These are phyloP conservation scores for Neonectria punicea DNA, from an alignment of 2,329 filamentous ascomycete species.

Conservation along the genomic window DNA sequence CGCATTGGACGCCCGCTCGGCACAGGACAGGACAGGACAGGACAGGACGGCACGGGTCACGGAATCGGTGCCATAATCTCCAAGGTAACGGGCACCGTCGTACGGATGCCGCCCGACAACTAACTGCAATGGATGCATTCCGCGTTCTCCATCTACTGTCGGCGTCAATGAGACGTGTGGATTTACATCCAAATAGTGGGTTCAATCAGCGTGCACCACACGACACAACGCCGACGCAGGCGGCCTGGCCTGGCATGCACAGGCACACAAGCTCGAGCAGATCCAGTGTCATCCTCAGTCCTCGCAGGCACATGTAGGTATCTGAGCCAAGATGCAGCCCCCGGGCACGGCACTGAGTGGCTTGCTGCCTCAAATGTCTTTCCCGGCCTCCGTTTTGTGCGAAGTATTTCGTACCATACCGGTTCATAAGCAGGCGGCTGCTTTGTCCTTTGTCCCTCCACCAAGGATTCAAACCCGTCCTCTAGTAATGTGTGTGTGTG, in stretches of 20 bases:
- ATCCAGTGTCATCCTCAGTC: constrained; percentile 10
- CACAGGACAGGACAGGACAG: constrained; percentile 2
- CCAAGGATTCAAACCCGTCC: constrained; percentile 9
- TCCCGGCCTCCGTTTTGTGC: constrained; percentile 21
- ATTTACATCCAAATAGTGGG: constrained; percentile 22
- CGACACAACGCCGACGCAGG: constrained; percentile 12
- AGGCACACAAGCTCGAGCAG: constrained; percentile 18
- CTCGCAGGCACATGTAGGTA: constrained; percentile 21
- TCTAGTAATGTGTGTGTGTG: neutral
- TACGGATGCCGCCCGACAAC: constrained; percentile 8
- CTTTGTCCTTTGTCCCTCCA: constrained; percentile 18
- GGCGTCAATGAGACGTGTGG: constrained; percentile 16
- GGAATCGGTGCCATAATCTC: constrained; percentile 8
- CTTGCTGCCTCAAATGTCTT: constrained; percentile 33
- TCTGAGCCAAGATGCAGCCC: constrained; percentile 23
- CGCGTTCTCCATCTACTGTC: constrained; percentile 11
- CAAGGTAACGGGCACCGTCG: constrained; percentile 10
- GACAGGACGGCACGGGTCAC: neutral
- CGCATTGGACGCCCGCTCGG: constrained; percentile 3
- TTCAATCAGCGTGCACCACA: constrained; percentile 24
- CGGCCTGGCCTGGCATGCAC: constrained; percentile 18
- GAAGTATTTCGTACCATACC: constrained; percentile 8
- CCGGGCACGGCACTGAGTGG: constrained; percentile 10
- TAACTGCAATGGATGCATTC: constrained; percentile 14
- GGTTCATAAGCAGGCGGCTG: constrained; percentile 18